Percentiles rank a stretch among this genome's conserved stretches.
Evolutionary conservation across 768 basidiomycete genomes (phyloP).

Genomic region (Leucosporidium scottii): DNA sequence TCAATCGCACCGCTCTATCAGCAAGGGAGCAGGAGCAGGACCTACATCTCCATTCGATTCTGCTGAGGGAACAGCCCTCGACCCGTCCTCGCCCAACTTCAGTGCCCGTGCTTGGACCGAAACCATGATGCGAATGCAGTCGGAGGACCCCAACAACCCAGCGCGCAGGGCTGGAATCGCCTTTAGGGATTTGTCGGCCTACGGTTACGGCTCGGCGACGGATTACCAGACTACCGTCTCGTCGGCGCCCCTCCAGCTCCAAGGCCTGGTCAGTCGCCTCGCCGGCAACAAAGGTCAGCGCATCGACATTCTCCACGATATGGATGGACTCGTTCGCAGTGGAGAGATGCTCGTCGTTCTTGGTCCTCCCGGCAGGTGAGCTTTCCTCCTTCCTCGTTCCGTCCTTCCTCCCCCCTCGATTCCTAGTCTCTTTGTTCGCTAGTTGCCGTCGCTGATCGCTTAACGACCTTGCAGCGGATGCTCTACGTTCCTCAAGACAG

Average conservation of each 20-base stretch:
- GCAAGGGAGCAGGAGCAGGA: no score
- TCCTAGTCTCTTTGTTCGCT: not conserved
- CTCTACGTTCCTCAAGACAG: conserved; percentile 43
- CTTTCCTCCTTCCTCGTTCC: not conserved
- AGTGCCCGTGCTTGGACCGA: no score
- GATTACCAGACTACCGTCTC: conserved; percentile 42
- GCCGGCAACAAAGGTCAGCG: conserved; percentile 33
- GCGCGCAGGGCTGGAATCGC: no score
- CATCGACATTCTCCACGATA: conserved; percentile 40
- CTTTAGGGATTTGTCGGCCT: not conserved
- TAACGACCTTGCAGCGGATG: conserved; percentile 38
- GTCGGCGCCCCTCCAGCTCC: conserved; percentile 28
- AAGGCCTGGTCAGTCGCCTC: conserved; percentile 11
- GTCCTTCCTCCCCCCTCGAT: no score
- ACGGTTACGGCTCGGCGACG: conserved; percentile 40
- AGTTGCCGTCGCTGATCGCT: not conserved
- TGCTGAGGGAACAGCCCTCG: no score
- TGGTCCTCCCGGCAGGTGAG: conserved; percentile 41
- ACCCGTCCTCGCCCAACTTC: no score
- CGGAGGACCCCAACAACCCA: no score
- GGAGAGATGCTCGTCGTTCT: conserved; percentile 43
- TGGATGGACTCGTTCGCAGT: conserved; percentile 40
- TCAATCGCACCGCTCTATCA: no score
- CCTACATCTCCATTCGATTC: no score
- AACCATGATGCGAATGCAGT: no score